phyloP scores from a whole-genome alignment of 1,284 basidiomycete genomes.

The Leccinum glutinopallens region DNA sequence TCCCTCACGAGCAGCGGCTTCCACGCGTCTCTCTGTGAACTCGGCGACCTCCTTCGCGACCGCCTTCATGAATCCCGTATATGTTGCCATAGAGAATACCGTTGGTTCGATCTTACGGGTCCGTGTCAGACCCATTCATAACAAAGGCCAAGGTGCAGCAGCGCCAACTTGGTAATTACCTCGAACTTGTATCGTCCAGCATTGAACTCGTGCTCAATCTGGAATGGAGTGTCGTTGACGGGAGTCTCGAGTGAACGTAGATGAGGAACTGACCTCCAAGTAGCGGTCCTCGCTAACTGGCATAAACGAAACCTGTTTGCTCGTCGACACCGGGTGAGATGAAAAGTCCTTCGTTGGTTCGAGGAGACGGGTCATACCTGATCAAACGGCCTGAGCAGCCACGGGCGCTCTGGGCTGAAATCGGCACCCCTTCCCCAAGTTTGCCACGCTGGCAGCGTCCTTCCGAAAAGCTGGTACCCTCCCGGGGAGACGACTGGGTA shows the following conservation, averaged over 20 bases:
- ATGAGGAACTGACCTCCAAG: conserved; percentile 36
- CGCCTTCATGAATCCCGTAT: conserved; percentile 46
- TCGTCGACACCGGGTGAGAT: not conserved
- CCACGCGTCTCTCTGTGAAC: conserved; percentile 46
- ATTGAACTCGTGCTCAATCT: conserved; percentile 62
- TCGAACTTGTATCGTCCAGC: conserved; percentile 62
- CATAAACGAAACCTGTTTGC: conserved; percentile 47
- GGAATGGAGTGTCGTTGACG: conserved; percentile 13
- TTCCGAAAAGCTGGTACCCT: conserved; percentile 64
- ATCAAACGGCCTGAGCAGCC: conserved; percentile 67
- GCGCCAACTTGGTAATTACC: conserved; percentile 30
- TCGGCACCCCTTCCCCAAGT: conserved; percentile 58
- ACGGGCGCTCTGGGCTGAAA: conserved; percentile 53
- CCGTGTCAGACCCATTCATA: not conserved
- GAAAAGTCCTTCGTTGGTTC: not conserved
- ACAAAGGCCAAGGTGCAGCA: not conserved
- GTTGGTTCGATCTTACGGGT: conserved; percentile 46
- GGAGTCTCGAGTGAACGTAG: no score
- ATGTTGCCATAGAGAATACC: conserved; percentile 56
- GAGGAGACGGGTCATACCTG: conserved; percentile 41
- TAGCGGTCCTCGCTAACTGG: conserved; percentile 50
- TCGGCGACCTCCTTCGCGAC: conserved; percentile 45
- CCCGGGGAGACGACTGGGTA: conserved; percentile 70
- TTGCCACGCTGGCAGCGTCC: conserved; percentile 62
- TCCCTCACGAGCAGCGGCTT: conserved; percentile 42